Base-by-base conservation (phyloP, 495 filamentous ascomycete genomes). In the Penicillium manginii region DNA sequence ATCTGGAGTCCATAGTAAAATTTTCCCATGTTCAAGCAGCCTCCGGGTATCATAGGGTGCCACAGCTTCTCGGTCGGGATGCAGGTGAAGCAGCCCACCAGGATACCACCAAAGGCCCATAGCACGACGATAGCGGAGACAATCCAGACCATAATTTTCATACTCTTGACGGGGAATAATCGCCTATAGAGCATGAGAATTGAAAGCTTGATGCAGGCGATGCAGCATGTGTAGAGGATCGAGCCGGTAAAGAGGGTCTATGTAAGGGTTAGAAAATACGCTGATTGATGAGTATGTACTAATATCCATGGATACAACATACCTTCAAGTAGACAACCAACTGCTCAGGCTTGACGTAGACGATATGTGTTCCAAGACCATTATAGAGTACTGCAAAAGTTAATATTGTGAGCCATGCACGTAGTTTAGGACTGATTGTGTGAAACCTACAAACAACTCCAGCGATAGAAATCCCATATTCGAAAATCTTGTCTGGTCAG, bases 1-100 rank as follows among this genome's bases (percentile, higher is more conserved):
- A 78, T 65, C 22, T 76, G 69, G 31, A 71, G 69, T 0, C 68
- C 73, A 8, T 79, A 69, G 45, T 73, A 75, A 52, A 69, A 73
- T 29, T 49, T 59, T 19, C 58, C 62, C 2, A 65, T 47, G 46
- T 77, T 63, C 40, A 80, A 64, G 47, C 74, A 79, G 3, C 57
- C 55, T 22, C 72, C 68, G 2, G 57, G 43, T 9, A 65, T 43
- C 18, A 42, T 40, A 7, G 59, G 65, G 26, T 68, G 39, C 70
- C 71, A 77, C 9, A 71, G 69, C 51, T 70, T 73, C 26, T 68
- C 47, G 3, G 73, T 66, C 4, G 76, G 75, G 32, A 69, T 66
- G 47, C 76, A 80, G 12, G 50, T 58, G 35, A 78, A 67, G 48
- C 69, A 66, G 21, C 70, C 68, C 0, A 68, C 60, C 17, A 75